Evolutionary conservation across 331 rosid species (phyloP).

Genomic region (Acacia pycnantha): DNA sequence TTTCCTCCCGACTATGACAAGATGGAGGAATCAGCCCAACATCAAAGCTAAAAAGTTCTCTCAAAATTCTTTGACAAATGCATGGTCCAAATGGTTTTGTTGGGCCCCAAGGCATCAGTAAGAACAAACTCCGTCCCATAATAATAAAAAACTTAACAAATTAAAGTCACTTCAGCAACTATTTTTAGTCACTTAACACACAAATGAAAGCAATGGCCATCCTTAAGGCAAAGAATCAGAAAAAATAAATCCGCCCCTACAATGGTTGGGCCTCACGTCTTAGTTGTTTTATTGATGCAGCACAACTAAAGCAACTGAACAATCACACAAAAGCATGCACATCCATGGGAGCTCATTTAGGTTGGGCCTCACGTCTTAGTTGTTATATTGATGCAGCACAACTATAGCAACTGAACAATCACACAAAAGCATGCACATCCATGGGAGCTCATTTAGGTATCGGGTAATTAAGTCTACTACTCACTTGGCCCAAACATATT

Average conservation of each 20-base stretch:
- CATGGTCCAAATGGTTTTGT: not conserved
- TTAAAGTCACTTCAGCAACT: not conserved
- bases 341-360: too few species aligned
- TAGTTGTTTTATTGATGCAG: not conserved
- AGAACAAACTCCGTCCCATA: not conserved
- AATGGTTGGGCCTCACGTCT: not conserved
- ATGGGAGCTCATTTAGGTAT: not conserved
- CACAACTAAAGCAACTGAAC: not conserved
- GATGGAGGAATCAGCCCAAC: not conserved
- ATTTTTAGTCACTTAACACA: not conserved
- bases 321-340: not conserved
- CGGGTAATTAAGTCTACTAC: not conserved
- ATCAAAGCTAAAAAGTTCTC: not conserved
- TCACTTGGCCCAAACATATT: not conserved
- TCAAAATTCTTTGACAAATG: not conserved
- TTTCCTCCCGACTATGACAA: not conserved
- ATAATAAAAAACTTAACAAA: not conserved
- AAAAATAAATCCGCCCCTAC: not conserved
- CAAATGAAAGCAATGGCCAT: conserved; percentile 11
- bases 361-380: not conserved
- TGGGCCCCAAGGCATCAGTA: not conserved
- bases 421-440: not conserved
- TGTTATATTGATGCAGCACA: not conserved
- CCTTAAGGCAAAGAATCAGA: conserved; percentile 5
- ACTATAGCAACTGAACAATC: not conserved